A percentile compares a stretch with the other conserved stretches of the same genome.
These are phyloP conservation scores for Salix purpurea DNA, from an alignment of 345 rosid species.

Conservation along the genomic window DNA sequence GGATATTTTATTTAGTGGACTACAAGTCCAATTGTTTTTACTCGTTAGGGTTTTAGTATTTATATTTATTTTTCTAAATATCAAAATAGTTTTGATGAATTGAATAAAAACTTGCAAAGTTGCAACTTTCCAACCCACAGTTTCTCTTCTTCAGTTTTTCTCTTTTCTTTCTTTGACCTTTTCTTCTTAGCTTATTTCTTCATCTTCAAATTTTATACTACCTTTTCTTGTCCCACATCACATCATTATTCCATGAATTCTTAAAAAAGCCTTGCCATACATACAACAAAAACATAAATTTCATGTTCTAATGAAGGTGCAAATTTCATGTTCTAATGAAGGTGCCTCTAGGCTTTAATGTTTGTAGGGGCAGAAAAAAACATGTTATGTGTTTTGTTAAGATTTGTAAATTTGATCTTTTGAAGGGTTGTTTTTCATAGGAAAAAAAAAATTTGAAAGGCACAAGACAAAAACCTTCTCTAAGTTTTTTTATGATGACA, in stretches of 20 bases:
- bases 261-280: background rate
- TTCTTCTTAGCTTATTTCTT: too few relatives aligned
- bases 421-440: background rate
- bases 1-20: too few relatives aligned
- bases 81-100: too few relatives aligned
- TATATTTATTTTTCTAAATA: too few relatives aligned
- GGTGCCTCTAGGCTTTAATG: background rate
- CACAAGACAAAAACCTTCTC: slow-evolving; percentile 55
- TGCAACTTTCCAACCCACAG: too few relatives aligned
- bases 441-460: background rate
- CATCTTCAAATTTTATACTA: too few relatives aligned
- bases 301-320: background rate
- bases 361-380: background rate
- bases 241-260: background rate
- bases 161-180: too few relatives aligned
- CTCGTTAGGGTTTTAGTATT: too few relatives aligned
- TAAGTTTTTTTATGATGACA: slow-evolving; percentile 78
- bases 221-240: too few relatives aligned
- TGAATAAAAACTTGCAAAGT: too few relatives aligned
- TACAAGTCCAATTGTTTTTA: too few relatives aligned
- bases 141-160: too few relatives aligned
- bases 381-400: background rate
- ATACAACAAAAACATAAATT: background rate
- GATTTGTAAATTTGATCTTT: background rate
- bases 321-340: background rate